Evolutionary conservation across 2,329 filamentous ascomycete genomes (phyloP).

Genomic region (Fusarium sp.): DNA sequence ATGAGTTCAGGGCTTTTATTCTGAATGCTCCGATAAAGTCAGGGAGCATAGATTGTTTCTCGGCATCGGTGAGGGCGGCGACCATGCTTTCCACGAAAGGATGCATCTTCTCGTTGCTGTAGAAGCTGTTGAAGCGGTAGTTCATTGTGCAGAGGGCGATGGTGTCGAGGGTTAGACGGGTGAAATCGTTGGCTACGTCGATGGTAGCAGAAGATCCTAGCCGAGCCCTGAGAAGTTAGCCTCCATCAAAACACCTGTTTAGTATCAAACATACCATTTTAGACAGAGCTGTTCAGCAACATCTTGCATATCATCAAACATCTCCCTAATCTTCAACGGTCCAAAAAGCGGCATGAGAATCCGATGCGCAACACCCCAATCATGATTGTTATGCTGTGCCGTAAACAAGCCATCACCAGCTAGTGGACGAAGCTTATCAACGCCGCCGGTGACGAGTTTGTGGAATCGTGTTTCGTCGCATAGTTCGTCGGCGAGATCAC

Average conservation of each 20-base stretch:
- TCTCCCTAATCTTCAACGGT: conserved; percentile 71
- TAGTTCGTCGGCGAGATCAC: conserved; percentile 62
- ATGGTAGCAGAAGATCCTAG: background rate
- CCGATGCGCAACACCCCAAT: conserved; percentile 76
- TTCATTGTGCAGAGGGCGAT: conserved; percentile 17
- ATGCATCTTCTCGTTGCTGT: conserved; percentile 9
- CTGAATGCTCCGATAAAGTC: background rate
- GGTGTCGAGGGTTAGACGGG: conserved; percentile 1
- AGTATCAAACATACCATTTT: conserved; percentile 66
- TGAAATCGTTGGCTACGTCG: conserved; percentile 7
- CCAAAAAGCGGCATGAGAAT: conserved; percentile 76
- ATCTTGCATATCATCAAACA: conserved; percentile 77
- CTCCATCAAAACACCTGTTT: too few species aligned
- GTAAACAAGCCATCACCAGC: conserved; percentile 75
- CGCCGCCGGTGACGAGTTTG: conserved; percentile 63
- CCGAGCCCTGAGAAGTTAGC: conserved; percentile 2
- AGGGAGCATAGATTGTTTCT: background rate
- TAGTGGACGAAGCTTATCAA: conserved; percentile 67
- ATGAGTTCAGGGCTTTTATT: background rate
- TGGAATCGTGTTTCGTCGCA: conserved; percentile 73
- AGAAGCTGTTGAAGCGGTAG: conserved; percentile 23
- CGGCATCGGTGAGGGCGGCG: background rate
- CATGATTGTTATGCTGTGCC: conserved; percentile 60
- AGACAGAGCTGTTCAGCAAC: conserved; percentile 72
- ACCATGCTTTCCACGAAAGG: conserved; percentile 2